Percentiles rank a stretch among this genome's conserved stretches.
Evolutionary conservation across 305 asterid genomes (phyloP).

Genomic region (Fraxinus velutina): DNA sequence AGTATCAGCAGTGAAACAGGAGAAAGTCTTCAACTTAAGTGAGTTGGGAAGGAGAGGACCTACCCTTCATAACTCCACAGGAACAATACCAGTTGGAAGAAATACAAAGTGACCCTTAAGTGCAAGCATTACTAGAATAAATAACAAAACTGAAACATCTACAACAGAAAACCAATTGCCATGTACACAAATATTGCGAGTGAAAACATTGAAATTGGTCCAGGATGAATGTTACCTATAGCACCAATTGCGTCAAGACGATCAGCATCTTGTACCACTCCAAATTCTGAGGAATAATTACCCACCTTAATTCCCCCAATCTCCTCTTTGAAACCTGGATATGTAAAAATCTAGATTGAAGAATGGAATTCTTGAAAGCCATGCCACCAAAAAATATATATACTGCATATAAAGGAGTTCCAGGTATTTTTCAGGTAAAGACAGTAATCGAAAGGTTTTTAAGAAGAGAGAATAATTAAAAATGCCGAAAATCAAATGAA

Average conservation of each 20-base stretch:
- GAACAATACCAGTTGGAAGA: neutral
- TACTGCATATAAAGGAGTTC: neutral
- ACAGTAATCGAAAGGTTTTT: neutral
- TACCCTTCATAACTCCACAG: neutral
- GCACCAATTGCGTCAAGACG: slow-evolving; percentile 99
- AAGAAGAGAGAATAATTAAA: neutral
- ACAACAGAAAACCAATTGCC: neutral
- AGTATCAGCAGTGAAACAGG: neutral
- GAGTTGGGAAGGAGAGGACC: neutral
- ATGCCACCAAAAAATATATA: neutral
- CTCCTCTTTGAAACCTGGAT: slow-evolving; percentile 84
- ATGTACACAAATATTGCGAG: neutral
- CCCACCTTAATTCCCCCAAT: slow-evolving; percentile 39
- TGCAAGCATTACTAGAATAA: neutral
- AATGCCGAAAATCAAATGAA: neutral
- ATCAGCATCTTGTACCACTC: slow-evolving; percentile 96
- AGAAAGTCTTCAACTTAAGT: neutral
- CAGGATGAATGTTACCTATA: slow-evolving; percentile 45
- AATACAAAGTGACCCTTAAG: neutral
- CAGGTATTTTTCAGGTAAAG: neutral
- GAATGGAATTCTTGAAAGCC: neutral
- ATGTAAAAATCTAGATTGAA: neutral
- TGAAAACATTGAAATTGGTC: neutral
- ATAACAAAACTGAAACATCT: neutral
- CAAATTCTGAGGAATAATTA: slow-evolving; percentile 57